Percentiles rank a stretch among this genome's conserved stretches.
Evolutionary conservation across 2,329 filamentous ascomycete genomes (phyloP).

Genomic region (Pseudogymnoascus destructans): DNA sequence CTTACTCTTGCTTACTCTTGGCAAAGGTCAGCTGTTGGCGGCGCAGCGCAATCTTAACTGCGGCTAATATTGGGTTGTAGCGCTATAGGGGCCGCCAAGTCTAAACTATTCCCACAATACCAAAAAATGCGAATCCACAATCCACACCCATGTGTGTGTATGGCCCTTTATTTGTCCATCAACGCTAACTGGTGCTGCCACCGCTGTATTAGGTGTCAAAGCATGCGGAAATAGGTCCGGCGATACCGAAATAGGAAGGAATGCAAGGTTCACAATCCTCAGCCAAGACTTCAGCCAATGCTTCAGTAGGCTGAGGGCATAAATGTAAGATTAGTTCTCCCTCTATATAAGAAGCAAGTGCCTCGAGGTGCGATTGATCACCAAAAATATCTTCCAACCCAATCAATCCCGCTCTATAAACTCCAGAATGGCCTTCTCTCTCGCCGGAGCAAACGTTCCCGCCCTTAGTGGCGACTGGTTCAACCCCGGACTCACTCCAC

Average conservation of each 20-base stretch:
- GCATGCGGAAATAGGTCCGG: background rate
- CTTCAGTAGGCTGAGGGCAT: background rate
- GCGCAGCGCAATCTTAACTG: background rate
- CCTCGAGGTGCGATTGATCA: background rate
- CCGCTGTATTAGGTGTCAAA: background rate
- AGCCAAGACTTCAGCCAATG: background rate
- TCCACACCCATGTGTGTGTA: background rate
- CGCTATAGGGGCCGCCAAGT: background rate
- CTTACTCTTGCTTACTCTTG: background rate
- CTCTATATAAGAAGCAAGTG: background rate
- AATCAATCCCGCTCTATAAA: background rate
- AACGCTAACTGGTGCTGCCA: background rate
- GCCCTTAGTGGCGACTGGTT: background rate
- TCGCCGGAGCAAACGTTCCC: background rate
- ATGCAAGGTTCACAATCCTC: background rate
- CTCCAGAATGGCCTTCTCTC: background rate
- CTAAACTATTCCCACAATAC: background rate
- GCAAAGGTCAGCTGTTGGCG: background rate
- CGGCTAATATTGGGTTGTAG: background rate
- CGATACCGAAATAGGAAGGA: background rate
- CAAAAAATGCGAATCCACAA: background rate
- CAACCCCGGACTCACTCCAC: background rate
- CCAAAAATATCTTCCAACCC: background rate
- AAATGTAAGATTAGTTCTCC: background rate
- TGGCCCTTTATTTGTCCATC: background rate